A percentile compares a stretch with the other conserved stretches of the same genome.
Evolutionary conservation across 257 asterid genomes (phyloP).

Genomic region (Prunella vulgaris): DNA sequence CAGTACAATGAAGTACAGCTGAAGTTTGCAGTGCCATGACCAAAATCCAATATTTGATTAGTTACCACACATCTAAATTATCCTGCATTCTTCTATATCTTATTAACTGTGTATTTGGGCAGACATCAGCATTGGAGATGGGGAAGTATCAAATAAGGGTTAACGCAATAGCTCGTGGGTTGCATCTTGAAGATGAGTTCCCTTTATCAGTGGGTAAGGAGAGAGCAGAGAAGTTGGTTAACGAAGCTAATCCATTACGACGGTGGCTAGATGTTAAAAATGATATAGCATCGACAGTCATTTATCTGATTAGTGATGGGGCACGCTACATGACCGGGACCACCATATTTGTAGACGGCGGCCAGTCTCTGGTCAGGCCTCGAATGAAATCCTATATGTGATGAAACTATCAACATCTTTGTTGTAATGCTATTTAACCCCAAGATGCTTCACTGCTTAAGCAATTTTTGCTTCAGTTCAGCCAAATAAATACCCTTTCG

Average conservation of each 20-base stretch:
- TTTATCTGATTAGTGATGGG: conserved; percentile 79
- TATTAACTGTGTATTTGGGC: conserved; percentile 10
- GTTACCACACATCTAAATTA: neutral
- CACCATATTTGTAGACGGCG: conserved; percentile 83
- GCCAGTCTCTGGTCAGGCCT: conserved; percentile 85
- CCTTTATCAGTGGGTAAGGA: conserved; percentile 74
- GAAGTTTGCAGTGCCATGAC: neutral
- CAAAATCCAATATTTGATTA: too few species aligned
- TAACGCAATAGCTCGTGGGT: conserved; percentile 80
- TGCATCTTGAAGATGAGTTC: conserved; percentile 78
- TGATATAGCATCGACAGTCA: conserved; percentile 81
- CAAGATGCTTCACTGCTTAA: too few species aligned
- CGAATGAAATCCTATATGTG: conserved; percentile 86
- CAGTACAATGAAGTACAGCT: neutral
- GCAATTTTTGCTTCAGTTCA: neutral
- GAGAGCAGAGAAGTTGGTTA: conserved; percentile 71
- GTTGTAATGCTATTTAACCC: neutral
- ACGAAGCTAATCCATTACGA: conserved; percentile 69
- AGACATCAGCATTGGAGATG: conserved; percentile 72
- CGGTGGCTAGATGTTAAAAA: conserved; percentile 81
- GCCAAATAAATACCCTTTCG: neutral
- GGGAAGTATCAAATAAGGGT: conserved; percentile 86
- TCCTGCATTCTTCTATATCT: neutral
- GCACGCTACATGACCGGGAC: conserved; percentile 93
- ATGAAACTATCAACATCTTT: neutral